Evolutionary conservation across 345 rosid species (phyloP), one percentile per base, ranked within the genome.

Genomic region (Cardiospermum halicacabum): DNA sequence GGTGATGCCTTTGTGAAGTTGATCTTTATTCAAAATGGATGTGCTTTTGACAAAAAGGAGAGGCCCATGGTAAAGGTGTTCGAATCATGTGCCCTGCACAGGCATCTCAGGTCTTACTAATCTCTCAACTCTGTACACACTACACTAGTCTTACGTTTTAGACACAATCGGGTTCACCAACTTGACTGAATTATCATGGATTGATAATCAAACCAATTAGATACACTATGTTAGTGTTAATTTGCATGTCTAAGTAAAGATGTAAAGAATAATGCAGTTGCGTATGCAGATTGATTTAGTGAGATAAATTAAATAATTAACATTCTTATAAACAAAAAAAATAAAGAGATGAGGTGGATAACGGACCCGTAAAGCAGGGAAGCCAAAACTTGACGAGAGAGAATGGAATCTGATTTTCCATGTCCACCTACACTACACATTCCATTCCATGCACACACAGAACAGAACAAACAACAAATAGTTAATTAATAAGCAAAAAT

Each of bases 341-440:
- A 25, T 3, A 39, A 24, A 0, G n/a, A 16, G 66, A 42, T 30
- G 62, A 63, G 62, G 51, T 15, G 65, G 66, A 69, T 50, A 61
- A 72, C 63, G 69, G 67, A 67, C 71, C 75, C 15, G 55, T 48
- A 64, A 72, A 75, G 59, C 55, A 28, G 59, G 62, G 64, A 64
- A 58, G 51, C 27, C n/a, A 75, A 75, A 60, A 74, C 85, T 86
- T 86, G 71, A 22, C 40, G 73, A 80, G 72, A 60, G 73, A 75
- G 87, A 48, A 78, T 82, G 80, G 92, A 81, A 84, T 86, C 79
- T 25, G 58, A 74, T 79, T 74, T 75, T 74, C 80, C 82, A 69
- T 66, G 64, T 56, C 62, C 54, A 34, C 47, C n/a, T n/a, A 50
- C 19, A 72, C 39, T 11, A 34, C 39, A 34, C 6, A 34, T 4